Evolutionary conservation across 1,284 basidiomycete species (phyloP).

Genomic region (Waitea zeae): DNA sequence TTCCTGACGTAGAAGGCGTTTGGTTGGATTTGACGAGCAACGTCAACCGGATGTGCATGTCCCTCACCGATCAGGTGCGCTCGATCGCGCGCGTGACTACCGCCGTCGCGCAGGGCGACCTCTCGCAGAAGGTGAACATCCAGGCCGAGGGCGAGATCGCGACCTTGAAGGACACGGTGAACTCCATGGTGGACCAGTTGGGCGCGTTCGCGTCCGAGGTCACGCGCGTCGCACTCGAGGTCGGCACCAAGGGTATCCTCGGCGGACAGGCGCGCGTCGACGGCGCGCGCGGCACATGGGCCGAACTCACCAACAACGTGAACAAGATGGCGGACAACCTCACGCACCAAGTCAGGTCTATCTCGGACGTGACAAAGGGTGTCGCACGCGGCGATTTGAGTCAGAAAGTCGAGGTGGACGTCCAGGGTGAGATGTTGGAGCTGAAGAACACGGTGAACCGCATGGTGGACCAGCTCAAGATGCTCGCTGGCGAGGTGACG

Average conservation of each 20-base stretch:
- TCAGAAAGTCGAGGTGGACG: slow-evolving; percentile 87
- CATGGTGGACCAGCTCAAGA: slow-evolving; percentile 80
- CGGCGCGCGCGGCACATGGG: slow-evolving; percentile 91
- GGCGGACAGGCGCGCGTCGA: slow-evolving; percentile 88
- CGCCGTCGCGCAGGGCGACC: slow-evolving; percentile 78
- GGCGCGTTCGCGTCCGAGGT: slow-evolving; percentile 91
- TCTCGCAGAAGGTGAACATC: slow-evolving; percentile 82
- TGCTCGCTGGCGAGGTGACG: slow-evolving; percentile 73
- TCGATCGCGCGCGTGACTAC: slow-evolving; percentile 87
- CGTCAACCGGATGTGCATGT: slow-evolving; percentile 88
- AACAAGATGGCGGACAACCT: slow-evolving; percentile 89
- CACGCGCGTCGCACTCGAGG: slow-evolving; percentile 84
- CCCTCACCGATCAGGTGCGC: slow-evolving; percentile 87
- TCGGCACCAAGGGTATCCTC: slow-evolving; percentile 83
- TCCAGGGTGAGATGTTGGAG: slow-evolving; percentile 94
- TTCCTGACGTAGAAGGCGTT: slow-evolving; percentile 89
- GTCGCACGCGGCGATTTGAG: slow-evolving; percentile 87
- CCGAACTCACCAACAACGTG: slow-evolving; percentile 80
- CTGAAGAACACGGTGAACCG: slow-evolving; percentile 84
- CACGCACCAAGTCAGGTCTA: slow-evolving; percentile 94
- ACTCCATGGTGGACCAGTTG: slow-evolving; percentile 81
- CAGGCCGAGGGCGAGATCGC: slow-evolving; percentile 90
- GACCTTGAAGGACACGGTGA: slow-evolving; percentile 69
- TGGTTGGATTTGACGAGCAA: slow-evolving; percentile 87
- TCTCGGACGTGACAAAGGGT: slow-evolving; percentile 93